A percentile compares a stretch with the other conserved stretches of the same genome.
phyloP scores from a whole-genome alignment of 345 rosid species.

The Pseudoturritis turrita region DNA sequence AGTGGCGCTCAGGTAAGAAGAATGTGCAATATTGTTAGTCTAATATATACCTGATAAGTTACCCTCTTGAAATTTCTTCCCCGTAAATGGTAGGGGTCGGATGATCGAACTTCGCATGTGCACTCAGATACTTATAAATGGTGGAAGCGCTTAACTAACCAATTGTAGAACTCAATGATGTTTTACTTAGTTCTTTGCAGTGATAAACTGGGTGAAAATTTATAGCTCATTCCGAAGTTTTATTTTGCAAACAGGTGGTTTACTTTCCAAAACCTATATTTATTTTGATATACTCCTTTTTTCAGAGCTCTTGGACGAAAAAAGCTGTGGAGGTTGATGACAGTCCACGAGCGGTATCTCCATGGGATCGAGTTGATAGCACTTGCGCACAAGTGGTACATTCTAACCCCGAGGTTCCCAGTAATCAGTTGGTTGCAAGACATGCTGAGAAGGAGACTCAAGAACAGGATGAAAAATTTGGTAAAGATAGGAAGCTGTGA shows the following conservation, averaged over 20 bases:
- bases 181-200: background rate
- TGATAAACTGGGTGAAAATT: constrained; percentile 1
- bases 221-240: constrained; percentile 1
- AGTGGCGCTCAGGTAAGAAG: constrained; percentile 71
- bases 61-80: background rate
- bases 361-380: constrained; percentile 59
- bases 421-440: constrained; percentile 33
- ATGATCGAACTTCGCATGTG: constrained; percentile 19
- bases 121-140: constrained; percentile 9
- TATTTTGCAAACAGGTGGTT: background rate
- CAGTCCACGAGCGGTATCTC: constrained; percentile 44
- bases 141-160: constrained; percentile 8
- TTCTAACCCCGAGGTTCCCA: constrained; percentile 41
- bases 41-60: background rate
- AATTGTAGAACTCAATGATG: constrained; percentile 6
- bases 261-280: background rate
- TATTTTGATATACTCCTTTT: background rate
- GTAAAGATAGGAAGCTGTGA: constrained; percentile 25
- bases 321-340: constrained; percentile 51
- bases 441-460: constrained; percentile 35
- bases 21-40: constrained; percentile 13
- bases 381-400: constrained; percentile 61
- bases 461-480: constrained; percentile 37
- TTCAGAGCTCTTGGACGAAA: constrained; percentile 76
- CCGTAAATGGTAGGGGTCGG: constrained; percentile 11